Conservation (phyloP, 371 early-diverging fungal genomes). For the Choanephora cucurbitarum region DNA sequence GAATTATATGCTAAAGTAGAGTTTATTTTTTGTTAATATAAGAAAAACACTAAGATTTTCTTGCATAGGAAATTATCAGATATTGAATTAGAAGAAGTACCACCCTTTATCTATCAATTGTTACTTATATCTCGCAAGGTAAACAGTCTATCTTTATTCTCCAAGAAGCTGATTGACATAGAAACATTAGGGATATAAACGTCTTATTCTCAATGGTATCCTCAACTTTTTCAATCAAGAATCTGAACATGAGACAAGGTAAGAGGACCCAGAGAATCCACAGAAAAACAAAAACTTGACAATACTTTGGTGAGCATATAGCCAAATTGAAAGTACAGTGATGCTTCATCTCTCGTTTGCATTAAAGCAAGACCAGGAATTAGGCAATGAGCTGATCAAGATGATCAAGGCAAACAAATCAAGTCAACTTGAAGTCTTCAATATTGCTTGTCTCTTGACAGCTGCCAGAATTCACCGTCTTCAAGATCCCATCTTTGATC, state of each 20-base stretch:
- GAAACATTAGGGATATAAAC: conserved; percentile 21
- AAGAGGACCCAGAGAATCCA: too few relatives aligned
- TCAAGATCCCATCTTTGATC: conserved; percentile 54
- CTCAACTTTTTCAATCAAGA: conserved; percentile 17
- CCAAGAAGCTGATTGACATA: too few relatives aligned
- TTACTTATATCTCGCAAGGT: conserved; percentile 64
- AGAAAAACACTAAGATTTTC: background rate
- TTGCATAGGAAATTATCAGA: conserved; percentile 43
- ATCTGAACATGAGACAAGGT: conserved; percentile 7
- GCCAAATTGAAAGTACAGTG: conserved; percentile 57
- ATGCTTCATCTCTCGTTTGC: conserved; percentile 66
- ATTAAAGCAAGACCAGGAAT: conserved; percentile 64
- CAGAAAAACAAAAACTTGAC: too few relatives aligned
- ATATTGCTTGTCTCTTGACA: conserved; percentile 57
- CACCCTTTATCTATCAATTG: conserved; percentile 59
- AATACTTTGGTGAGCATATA: too few relatives aligned
- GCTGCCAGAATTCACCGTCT: conserved; percentile 63
- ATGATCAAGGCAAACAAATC: conserved; percentile 50
- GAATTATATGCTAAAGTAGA: conserved; percentile 39
- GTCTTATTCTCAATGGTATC: conserved; percentile 17
- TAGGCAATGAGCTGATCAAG: conserved; percentile 61
- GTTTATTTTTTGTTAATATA: too few relatives aligned
- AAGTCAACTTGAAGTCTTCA: conserved; percentile 50
- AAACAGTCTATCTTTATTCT: too few relatives aligned
- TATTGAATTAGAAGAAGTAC: conserved; percentile 57